A percentile compares a stretch with the other conserved stretches of the same genome.
Evolutionary conservation across 2,329 filamentous ascomycete genomes (phyloP).

Genomic region (Fusarium gaditjirri): DNA sequence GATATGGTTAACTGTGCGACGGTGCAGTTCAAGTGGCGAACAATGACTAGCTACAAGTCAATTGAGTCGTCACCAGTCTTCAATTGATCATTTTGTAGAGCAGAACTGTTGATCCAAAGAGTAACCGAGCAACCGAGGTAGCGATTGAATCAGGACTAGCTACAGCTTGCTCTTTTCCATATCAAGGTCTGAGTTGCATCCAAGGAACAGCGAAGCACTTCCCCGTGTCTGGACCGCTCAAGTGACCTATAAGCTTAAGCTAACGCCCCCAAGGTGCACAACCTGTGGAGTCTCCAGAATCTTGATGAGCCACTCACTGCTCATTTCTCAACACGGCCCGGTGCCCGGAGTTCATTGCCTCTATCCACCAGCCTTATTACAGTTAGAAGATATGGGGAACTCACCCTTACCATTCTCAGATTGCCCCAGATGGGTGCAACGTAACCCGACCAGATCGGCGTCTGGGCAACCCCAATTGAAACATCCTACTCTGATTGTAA

Average conservation of each 20-base stretch:
- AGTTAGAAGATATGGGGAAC: constrained; percentile 13
- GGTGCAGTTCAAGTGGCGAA: neutral
- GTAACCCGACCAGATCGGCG: constrained; percentile 6
- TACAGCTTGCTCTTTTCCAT: neutral
- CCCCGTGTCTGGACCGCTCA: neutral
- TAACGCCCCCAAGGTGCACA: neutral
- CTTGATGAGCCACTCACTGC: neutral
- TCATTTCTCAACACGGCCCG: neutral
- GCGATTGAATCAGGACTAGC: neutral
- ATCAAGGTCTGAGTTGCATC: neutral
- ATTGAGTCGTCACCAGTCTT: neutral
- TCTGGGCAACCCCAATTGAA: constrained; percentile 13
- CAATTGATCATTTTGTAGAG: neutral
- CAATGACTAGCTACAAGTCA: neutral
- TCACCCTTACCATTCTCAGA: neutral
- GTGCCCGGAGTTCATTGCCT: neutral
- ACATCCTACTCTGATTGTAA: neutral
- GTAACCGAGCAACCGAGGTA: constrained; percentile 1
- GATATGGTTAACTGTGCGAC: neutral
- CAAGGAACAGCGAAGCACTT: neutral
- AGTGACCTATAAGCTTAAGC: neutral
- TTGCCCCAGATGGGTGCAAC: constrained; percentile 6
- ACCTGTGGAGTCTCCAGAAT: neutral
- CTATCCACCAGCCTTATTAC: neutral
- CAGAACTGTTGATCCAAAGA: neutral